Base-by-base conservation (phyloP, 192 early-diverging fungal species). In the Mortierella claussenii region DNA sequence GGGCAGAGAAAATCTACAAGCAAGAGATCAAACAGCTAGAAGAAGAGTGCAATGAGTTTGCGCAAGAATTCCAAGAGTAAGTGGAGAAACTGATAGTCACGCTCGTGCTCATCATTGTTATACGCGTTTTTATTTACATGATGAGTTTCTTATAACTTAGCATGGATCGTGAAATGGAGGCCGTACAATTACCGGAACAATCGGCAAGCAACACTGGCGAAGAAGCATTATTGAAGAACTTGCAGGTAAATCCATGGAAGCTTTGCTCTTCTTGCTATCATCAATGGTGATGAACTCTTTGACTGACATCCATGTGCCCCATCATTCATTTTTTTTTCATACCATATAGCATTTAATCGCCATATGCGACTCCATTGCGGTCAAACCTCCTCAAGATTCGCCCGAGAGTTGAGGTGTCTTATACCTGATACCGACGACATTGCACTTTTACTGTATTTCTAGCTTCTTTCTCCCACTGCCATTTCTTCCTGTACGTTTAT, bases 31-130 rank as follows among this genome's bases (percentile, higher is more conserved):
- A 42, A 9, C 28, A 27, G 9, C 52, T 76, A 20, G 64, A 76
- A n/a, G 30, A 33, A 2, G 64, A 76, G 1, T 76, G 64, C 27
- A 26, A 27, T 10, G 50, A 52, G 0, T 62, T 76, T 57, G 58
- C 65, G 4, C 50, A 76, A 27, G 58, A 66, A 17, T 76, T 76
- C 26, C 73, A 76, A 54, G 40, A 62, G 73, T 76, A 76, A 21
- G 58, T 58, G 10, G 23, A 8, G 0, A 30, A 5, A 24, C n/a
- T n/a, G n/a, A n/a, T n/a, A n/a, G n/a, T n/a, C n/a, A n/a, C n/a
- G n/a, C n/a, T n/a, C n/a, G n/a, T n/a, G n/a, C n/a, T n/a, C n/a
- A n/a, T n/a, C n/a, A n/a, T n/a, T n/a, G n/a, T n/a, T n/a, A n/a
- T n/a, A n/a, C n/a, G n/a, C n/a, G n/a, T n/a, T n/a, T 48, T 36